Percentiles rank a stretch among this genome's conserved stretches.
Conservation (phyloP, 495 filamentous ascomycete genomes). For the Neurospora cerealis region DNA sequence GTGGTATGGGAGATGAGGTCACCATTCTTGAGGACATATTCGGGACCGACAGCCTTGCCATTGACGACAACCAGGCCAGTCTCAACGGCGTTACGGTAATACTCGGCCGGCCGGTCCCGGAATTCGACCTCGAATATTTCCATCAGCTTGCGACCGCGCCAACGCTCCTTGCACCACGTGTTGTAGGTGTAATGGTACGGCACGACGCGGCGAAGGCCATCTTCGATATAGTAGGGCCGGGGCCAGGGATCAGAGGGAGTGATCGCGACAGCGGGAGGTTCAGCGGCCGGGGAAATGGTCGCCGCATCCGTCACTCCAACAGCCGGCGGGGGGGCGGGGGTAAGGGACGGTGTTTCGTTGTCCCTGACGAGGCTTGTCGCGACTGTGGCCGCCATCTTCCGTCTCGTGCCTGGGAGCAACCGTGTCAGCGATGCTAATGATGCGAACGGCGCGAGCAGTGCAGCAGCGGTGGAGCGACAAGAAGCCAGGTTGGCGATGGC, state of each 20-base stretch:
- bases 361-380: background rate
- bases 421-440: background rate
- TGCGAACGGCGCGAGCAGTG: background rate
- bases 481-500: background rate
- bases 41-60: conserved; percentile 48
- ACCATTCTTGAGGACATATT: conserved; percentile 38
- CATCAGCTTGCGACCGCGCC: conserved; percentile 63
- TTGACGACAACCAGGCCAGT: conserved; percentile 64
- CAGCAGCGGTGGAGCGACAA: background rate
- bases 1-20: conserved; percentile 87
- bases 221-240: conserved; percentile 66
- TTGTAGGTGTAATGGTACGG: conserved; percentile 95
- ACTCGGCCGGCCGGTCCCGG: conserved; percentile 72
- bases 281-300: background rate
- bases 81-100: conserved; percentile 80
- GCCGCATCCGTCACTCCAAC: background rate
- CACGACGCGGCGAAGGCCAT: conserved; percentile 68
- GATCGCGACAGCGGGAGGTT: conserved; percentile 19
- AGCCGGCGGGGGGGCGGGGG: conserved; percentile 21
- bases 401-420: background rate
- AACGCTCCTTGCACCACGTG: conserved; percentile 83
- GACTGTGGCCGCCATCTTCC: background rate
- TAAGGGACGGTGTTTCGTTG: background rate
- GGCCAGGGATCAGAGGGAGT: conserved; percentile 57
- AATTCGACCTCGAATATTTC: conserved; percentile 82